Evolutionary conservation across 352 stramenopile species (phyloP), one percentile per base, ranked within the genome.

Genomic region (Phytophthora colocasiae): DNA sequence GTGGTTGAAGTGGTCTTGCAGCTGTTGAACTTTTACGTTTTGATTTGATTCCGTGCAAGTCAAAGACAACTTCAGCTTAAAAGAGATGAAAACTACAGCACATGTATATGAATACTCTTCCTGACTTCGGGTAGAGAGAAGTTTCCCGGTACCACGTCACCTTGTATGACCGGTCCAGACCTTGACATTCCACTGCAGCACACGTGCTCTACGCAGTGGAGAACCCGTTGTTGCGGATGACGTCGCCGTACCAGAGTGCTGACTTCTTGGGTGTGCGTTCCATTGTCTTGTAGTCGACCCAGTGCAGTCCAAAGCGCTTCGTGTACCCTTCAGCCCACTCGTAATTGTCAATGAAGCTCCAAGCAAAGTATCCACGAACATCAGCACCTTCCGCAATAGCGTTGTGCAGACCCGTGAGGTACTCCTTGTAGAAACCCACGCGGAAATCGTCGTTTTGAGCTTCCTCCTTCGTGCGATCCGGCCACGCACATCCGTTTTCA

Each of bases 401-500:
- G 34, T 71, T 69, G 46, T 81, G 69, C 47, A 96, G 90, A 34
- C 81, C 85, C 27, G 75, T 67, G 53, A 98, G 80, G 67, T 98
- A 97, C 12, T 73, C 75, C 34, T 91, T 78, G 57, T 96, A 91
- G 66, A 92, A 98, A 0, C 85, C 53, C 26, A 91, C 69, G 27
- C 95, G 75, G 32, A 82, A 89, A 51, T 87, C 76, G 60, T 98
- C 92, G n/a, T 92, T 75, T 55, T 92, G 62, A 3, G 89, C 87
- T 58, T 83, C 80, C 26, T 83, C 75, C 57, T 96, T 90, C 48
- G 91, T 75, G 56, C 83, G 81, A 43, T 81, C 78, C 1, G 81
- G 66, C 54, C 76, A 80, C 10, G 87, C 83, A 27, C 81, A 92
- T 31, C 96, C 96, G 73, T 98, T 98, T 69, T 98, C 96, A 2